Percentiles rank a stretch among this genome's conserved stretches.
These are phyloP conservation scores for Truncatella angustata DNA, from an alignment of 2,329 filamentous ascomycete genomes.

Conservation along the genomic window DNA sequence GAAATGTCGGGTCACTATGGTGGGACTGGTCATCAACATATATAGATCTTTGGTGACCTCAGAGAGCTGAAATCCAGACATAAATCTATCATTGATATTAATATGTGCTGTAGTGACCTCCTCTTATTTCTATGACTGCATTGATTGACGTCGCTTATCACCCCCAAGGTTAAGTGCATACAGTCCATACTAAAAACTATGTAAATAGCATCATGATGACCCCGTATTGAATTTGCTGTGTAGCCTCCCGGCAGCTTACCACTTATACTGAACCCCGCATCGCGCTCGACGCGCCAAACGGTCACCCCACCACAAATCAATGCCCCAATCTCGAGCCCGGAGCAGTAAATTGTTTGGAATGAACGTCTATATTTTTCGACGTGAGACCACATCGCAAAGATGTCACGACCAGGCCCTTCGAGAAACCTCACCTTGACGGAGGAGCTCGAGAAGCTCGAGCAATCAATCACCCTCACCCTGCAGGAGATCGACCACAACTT, in stretches of 20 bases:
- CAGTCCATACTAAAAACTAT: neutral
- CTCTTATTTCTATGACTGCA: no score
- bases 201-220: no score
- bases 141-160: no score
- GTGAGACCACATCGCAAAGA: slow-evolving; percentile 22
- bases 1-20: slow-evolving; percentile 70
- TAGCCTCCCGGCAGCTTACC: no score
- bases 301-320: neutral
- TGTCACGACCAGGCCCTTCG: slow-evolving; percentile 49
- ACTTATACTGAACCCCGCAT: slow-evolving; percentile 4
- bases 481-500: slow-evolving; percentile 99
- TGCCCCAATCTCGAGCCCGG: neutral
- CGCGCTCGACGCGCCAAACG: slow-evolving; percentile 10
- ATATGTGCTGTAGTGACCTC: no score
- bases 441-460: slow-evolving; percentile 92
- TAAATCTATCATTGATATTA: no score
- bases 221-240: no score
- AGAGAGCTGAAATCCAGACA: neutral
- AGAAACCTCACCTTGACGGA: slow-evolving; percentile 78
- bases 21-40: slow-evolving; percentile 20
- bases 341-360: neutral
- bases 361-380: neutral
- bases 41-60: slow-evolving; percentile 13
- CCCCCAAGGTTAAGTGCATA: no score
- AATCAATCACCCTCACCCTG: slow-evolving; percentile 92